Conservation (phyloP, 177 flowering plant genomes). For the Vitis hybrid region DNA sequence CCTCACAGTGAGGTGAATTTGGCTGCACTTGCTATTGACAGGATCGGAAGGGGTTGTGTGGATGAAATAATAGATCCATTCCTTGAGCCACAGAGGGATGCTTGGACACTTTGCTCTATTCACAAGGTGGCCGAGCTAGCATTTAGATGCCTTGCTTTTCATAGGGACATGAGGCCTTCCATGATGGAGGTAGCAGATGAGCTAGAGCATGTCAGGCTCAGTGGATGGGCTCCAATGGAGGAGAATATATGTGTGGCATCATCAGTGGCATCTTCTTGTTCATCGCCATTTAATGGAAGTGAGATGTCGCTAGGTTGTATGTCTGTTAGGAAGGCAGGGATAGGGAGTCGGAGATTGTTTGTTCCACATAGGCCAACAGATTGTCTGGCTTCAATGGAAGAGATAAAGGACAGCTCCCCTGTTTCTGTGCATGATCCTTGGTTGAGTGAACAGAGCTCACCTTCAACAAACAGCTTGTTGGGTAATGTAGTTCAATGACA, state of each 20-base stretch:
- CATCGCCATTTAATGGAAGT: conserved; percentile 47
- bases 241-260: conserved; percentile 43
- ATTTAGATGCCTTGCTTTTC: conserved; percentile 86
- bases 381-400: conserved; percentile 26
- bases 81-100: conserved; percentile 74
- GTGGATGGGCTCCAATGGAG: conserved; percentile 62
- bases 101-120: conserved; percentile 80
- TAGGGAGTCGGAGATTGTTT: conserved; percentile 39
- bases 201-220: conserved; percentile 65
- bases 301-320: conserved; percentile 35
- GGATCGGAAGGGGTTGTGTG: conserved; percentile 71
- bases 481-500: conserved; percentile 45
- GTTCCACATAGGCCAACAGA: conserved; percentile 28
- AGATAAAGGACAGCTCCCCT: conserved; percentile 56
- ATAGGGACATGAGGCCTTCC: conserved; percentile 85
- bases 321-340: conserved; percentile 19
- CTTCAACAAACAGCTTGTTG: conserved; percentile 73
- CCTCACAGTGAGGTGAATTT: conserved; percentile 70
- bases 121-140: conserved; percentile 88
- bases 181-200: conserved; percentile 90
- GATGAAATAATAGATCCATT: conserved; percentile 86
- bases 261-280: conserved; percentile 43
- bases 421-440: conserved; percentile 71
- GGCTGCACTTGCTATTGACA: conserved; percentile 86
- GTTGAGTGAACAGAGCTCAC: conserved; percentile 81